Conservation (phyloP, 108 stramenopile genomes). For the Schizochytrium sp. region DNA sequence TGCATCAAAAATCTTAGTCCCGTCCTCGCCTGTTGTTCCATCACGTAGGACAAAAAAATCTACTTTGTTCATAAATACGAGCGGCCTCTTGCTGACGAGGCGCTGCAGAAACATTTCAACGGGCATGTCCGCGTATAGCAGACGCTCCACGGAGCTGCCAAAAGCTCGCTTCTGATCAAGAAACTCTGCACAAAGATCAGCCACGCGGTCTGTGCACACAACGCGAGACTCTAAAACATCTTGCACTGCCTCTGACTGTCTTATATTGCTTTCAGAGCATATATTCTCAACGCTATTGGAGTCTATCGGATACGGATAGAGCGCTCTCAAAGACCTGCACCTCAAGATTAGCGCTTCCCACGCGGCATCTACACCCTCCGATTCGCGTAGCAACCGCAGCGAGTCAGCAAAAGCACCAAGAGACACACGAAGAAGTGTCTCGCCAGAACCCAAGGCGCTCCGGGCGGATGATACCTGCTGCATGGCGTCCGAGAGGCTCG, state of each 20-base stretch:
- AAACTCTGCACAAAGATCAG: not conserved
- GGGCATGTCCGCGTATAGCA: not conserved
- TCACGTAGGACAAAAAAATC: conserved; percentile 10
- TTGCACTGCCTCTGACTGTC: not conserved
- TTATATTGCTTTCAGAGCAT: not conserved
- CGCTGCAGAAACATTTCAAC: not conserved
- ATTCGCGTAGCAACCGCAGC: not conserved
- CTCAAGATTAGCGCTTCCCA: not conserved
- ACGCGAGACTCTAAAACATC: not conserved
- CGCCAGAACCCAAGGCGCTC: not conserved
- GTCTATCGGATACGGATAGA: not conserved
- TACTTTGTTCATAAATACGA: not conserved
- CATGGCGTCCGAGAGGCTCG: no score
- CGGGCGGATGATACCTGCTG: no score
- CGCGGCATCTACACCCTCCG: not conserved
- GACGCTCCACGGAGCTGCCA: not conserved
- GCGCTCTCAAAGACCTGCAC: not conserved
- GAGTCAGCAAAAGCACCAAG: not conserved
- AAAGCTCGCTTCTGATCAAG: not conserved
- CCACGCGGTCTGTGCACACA: not conserved
- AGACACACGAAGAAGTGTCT: not conserved
- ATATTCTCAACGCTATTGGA: not conserved
- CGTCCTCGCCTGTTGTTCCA: not conserved
- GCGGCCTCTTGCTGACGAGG: conserved; percentile 32
- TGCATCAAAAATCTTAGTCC: conserved; percentile 9